These are phyloP conservation scores for Nephromyces sp. DNA, from an alignment of 169 alveolate species.

Conservation along the genomic window DNA sequence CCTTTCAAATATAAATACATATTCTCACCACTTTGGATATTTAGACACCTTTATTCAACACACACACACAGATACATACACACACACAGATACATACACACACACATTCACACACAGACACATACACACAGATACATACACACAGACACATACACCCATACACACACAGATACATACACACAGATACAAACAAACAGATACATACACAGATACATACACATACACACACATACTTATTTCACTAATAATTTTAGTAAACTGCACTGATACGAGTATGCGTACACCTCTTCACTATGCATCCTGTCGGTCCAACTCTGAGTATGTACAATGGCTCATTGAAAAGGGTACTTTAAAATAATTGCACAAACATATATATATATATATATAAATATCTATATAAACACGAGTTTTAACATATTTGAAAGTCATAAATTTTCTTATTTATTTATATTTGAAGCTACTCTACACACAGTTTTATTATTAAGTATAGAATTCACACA, in stretches of 20 bases:
- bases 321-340: slow-evolving; percentile 39
- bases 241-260: slow-evolving; percentile 28
- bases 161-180: neutral
- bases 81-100: no score
- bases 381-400: no score
- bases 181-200: neutral
- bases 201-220: neutral
- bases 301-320: slow-evolving; percentile 34
- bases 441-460: no score
- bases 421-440: no score
- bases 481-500: no score
- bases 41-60: no score
- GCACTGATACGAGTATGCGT: slow-evolving; percentile 32
- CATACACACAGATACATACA: neutral
- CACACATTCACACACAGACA: neutral
- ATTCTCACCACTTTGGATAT: no score
- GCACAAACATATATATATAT: no score
- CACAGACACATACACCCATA: neutral
- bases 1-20: no score
- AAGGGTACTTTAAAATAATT: slow-evolving; percentile 33
- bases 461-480: no score
- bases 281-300: slow-evolving; percentile 57
- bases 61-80: no score
- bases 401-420: no score
- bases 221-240: neutral